Evolutionary conservation across 169 alveolate species (phyloP).

Genomic region (Plasmodium ovale): DNA sequence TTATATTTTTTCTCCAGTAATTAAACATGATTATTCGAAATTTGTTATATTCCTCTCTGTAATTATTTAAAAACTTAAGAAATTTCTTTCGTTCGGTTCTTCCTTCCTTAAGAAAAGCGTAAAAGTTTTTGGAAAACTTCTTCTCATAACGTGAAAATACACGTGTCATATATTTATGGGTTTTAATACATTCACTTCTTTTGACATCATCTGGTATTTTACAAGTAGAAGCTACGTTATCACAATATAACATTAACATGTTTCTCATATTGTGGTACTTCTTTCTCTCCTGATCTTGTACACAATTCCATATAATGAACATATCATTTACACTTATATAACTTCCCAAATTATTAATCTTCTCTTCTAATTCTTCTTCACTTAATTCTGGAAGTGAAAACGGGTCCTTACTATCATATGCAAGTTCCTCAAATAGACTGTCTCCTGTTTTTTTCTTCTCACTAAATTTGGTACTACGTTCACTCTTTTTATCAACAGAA

Average conservation of each 20-base stretch:
- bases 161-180: constrained; percentile 1
- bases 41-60: not conserved
- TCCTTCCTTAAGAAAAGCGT: constrained; percentile 1
- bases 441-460: not conserved
- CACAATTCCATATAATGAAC: constrained; percentile 27
- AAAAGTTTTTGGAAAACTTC: not conserved
- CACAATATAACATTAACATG: constrained; percentile 2
- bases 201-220: constrained; percentile 16
- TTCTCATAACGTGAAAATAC: constrained; percentile 15
- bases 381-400: not conserved
- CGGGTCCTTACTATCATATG: not conserved
- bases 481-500: no score
- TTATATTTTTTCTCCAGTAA: constrained; percentile 4
- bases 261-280: constrained; percentile 12
- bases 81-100: not conserved
- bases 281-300: constrained; percentile 3
- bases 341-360: constrained; percentile 2
- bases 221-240: constrained; percentile 4
- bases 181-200: constrained; percentile 5
- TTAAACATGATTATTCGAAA: constrained; percentile 14
- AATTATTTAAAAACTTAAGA: constrained; percentile 2
- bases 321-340: constrained; percentile 11
- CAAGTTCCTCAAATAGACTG: not conserved
- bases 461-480: no score
- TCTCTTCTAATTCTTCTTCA: constrained; percentile 2